A percentile compares a stretch with the other conserved stretches of the same genome.
Evolutionary conservation across 495 filamentous ascomycete genomes (phyloP).

Genomic region (Neurospora sp.): DNA sequence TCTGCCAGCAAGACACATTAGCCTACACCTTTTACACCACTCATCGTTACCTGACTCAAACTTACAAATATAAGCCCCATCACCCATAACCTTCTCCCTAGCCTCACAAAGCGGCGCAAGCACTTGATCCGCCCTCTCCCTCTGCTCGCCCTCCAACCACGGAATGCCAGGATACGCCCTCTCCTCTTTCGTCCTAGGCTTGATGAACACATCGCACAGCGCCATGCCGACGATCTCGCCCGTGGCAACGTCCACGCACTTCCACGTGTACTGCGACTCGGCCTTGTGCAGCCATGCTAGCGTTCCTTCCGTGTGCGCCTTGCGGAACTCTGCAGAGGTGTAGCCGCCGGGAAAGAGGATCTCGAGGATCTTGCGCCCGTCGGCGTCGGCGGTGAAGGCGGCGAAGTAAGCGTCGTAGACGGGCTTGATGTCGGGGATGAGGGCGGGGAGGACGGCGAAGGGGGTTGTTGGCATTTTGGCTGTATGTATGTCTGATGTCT

Average conservation of each 20-base stretch:
- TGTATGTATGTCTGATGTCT: neutral
- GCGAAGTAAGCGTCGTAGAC: slow-evolving; percentile 34
- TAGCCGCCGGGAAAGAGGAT: slow-evolving; percentile 24
- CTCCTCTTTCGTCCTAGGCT: slow-evolving; percentile 8
- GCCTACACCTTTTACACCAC: neutral
- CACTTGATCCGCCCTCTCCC: slow-evolving; percentile 18
- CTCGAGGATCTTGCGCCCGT: slow-evolving; percentile 18
- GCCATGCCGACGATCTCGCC: slow-evolving; percentile 29
- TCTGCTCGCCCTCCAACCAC: slow-evolving; percentile 25
- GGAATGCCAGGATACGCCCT: slow-evolving; percentile 17
- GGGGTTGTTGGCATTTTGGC: slow-evolving; percentile 16
- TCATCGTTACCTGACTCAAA: too few species aligned
- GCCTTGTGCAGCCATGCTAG: slow-evolving; percentile 24
- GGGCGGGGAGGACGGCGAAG: slow-evolving; percentile 28
- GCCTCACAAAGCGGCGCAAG: slow-evolving; percentile 21
- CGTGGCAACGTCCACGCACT: slow-evolving; percentile 26
- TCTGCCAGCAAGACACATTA: slow-evolving; percentile 6
- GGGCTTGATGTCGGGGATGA: slow-evolving; percentile 29
- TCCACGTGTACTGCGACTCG: slow-evolving; percentile 26
- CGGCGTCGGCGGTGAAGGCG: slow-evolving; percentile 21
- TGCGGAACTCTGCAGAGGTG: slow-evolving; percentile 21
- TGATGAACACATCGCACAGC: slow-evolving; percentile 20
- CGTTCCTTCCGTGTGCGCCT: slow-evolving; percentile 24
- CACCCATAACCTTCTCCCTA: slow-evolving; percentile 21
- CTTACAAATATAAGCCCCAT: slow-evolving; percentile 18